Conservation (phyloP, 2,329 filamentous ascomycete species). For the Penicillium decumbens region DNA sequence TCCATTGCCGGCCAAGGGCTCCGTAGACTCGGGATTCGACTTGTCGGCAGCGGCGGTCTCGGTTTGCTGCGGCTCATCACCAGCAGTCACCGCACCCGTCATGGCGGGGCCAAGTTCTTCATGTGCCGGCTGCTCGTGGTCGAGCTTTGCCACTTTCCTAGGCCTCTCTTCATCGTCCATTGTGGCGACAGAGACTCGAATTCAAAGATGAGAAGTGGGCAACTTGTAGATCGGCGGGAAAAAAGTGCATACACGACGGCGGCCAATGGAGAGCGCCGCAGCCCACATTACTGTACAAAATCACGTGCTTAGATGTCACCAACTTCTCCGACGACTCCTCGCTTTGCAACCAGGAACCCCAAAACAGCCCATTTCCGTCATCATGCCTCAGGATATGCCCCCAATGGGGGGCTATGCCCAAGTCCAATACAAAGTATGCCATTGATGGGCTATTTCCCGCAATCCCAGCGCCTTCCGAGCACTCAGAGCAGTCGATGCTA, state of each 20-base stretch:
- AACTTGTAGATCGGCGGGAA: conserved; percentile 19
- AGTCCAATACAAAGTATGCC: conserved; percentile 88
- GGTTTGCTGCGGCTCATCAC: conserved; percentile 12
- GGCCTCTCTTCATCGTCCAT: conserved; percentile 57
- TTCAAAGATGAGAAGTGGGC: conserved; percentile 1
- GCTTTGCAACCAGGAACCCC: conserved; percentile 15
- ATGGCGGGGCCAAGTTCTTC: conserved; percentile 28
- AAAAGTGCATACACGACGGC: conserved; percentile 12
- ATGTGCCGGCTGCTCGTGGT: conserved; percentile 25
- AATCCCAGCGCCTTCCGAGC: not conserved
- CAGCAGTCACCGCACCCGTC: conserved; percentile 26
- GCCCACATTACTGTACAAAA: conserved; percentile 30
- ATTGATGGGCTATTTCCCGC: not conserved
- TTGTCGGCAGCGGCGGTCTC: conserved; percentile 4
- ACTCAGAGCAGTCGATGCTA: conserved; percentile 5
- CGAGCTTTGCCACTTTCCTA: conserved; percentile 52
- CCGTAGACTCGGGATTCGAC: conserved; percentile 5
- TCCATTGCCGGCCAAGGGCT: conserved; percentile 1
- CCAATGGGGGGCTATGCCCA: conserved; percentile 89
- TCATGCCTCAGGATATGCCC: conserved; percentile 97
- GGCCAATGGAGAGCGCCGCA: conserved; percentile 28
- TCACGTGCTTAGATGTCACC: conserved; percentile 30
- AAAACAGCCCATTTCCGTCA: conserved; percentile 33
- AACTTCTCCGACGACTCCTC: conserved; percentile 29
- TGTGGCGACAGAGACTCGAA: not conserved